Percentiles rank a stretch among this genome's conserved stretches.
Conservation (phyloP, 73 alveolate species). For the Tetrahymena malaccensis region DNA sequence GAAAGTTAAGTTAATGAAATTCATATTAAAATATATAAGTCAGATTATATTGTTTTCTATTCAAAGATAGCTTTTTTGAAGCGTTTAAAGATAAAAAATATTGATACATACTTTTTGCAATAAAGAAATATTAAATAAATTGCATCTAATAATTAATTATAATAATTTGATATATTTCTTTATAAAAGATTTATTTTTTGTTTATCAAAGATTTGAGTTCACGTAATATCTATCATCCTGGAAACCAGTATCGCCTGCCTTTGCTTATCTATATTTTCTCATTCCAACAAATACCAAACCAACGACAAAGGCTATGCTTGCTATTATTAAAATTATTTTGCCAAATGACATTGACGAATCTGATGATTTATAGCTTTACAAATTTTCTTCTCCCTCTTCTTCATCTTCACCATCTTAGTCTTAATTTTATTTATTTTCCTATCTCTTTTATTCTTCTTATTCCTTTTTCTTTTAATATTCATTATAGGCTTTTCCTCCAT, state of each 20-base stretch:
- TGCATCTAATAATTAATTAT: no score
- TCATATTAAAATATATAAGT: no score
- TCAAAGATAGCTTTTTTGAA: no score
- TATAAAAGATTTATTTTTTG: neutral
- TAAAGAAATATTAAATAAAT: no score
- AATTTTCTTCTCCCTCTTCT: neutral
- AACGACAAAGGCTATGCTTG: neutral
- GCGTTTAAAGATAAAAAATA: no score
- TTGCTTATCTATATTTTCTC: neutral
- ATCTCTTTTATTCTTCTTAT: neutral
- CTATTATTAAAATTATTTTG: neutral
- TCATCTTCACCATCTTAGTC: neutral
- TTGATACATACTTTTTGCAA: no score
- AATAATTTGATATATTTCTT: no score
- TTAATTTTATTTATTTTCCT: neutral
- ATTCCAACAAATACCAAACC: neutral
- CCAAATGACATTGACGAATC: neutral
- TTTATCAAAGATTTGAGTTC: neutral
- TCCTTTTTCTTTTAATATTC: neutral
- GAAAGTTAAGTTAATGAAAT: no score
- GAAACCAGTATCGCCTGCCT: neutral
- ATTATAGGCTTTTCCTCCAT: neutral
- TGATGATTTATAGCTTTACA: neutral
- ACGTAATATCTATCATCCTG: neutral
- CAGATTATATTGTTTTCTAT: no score